Base-by-base conservation (phyloP, 2,329 filamentous ascomycete genomes). In the Ceratocystis papillata region DNA sequence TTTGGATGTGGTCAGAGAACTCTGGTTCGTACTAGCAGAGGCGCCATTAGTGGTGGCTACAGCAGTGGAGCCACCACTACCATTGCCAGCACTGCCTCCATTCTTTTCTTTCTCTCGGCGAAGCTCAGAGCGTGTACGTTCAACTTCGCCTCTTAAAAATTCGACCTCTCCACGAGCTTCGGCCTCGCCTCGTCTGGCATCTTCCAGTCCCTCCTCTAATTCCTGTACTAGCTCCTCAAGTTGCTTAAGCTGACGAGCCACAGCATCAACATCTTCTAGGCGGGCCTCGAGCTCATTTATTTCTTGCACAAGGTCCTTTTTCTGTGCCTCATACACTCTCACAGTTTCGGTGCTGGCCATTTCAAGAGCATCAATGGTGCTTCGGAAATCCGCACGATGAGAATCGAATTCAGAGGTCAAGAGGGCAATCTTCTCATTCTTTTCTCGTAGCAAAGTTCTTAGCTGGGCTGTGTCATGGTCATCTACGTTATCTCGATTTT, bases 111-210 rank as follows among this genome's bases (percentile, higher is more conserved):
- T 85, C 74, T 97, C 94, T 53, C 92, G 84, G 62, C 89, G 86
- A 55, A 99, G 79, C 76, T 99, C 94, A 8, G 91, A 86, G 70
- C 91, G 84, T 10, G 91, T 93, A 69, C 94, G 82, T 76, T 99
- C 94, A 0, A 97, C 93, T 74, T 99, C 94, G 1, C 94, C 94
- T 33, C 94, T 83, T 45, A 99, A 77, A 73, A 97, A 97, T 74
- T 99, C 94, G 2, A 96, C 93, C 74, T 99, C 94, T 0, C 91
- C 93, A 67, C 94, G 84, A 37, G 94, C 94, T 77, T 99, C 94
- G 8, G 93, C 93, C 77, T 99, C 94, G 5, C 94, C 94, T 66
- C 94, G 83, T 65, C 94, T 83, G 61, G 94, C 92, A 76, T 99
- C 94, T 76, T 99, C 94, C 0, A 99, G 80, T 0, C 94, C 94